phyloP scores from a whole-genome alignment of 345 rosid genomes.

The Tarenaya hassleriana region DNA sequence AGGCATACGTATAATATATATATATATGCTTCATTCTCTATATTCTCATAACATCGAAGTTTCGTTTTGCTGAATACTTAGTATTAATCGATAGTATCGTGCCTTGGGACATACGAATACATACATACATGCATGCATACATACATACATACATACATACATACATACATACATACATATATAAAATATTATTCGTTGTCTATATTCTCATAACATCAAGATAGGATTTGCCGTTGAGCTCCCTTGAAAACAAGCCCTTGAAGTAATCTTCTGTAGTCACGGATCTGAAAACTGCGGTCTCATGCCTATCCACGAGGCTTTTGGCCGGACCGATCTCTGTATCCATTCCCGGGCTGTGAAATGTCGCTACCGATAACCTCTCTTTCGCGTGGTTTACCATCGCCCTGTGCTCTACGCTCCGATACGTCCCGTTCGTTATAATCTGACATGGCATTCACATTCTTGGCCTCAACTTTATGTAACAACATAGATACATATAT shows the following conservation, averaged over 20 bases:
- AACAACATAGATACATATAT: not conserved
- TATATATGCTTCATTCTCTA: too few relatives aligned
- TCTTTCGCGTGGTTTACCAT: conserved; percentile 30
- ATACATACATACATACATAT: too few relatives aligned
- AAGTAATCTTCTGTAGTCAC: conserved; percentile 14
- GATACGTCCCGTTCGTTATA: conserved; percentile 32
- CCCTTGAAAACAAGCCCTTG: conserved; percentile 20
- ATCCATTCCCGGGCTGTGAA: conserved; percentile 19
- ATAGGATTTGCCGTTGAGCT: conserved; percentile 26
- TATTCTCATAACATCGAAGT: too few relatives aligned
- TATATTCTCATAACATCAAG: conserved; percentile 27
- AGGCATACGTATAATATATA: too few relatives aligned
- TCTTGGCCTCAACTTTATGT: too few relatives aligned
- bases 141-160: too few relatives aligned
- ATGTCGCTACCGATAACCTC: conserved; percentile 34
- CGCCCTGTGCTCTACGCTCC: conserved; percentile 35
- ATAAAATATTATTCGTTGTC: not conserved
- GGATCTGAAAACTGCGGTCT: conserved; percentile 19
- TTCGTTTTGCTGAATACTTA: too few relatives aligned
- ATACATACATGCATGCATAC: too few relatives aligned
- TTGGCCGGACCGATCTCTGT: conserved; percentile 28
- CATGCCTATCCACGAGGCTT: conserved; percentile 20
- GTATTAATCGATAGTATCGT: too few relatives aligned
- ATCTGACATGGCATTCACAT: conserved; percentile 15
- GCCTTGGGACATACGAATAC: too few relatives aligned